Evolutionary conservation across 257 asterid genomes (phyloP), one percentile per base, ranked within the genome.

Genomic region (Plectranthus barbatus): DNA sequence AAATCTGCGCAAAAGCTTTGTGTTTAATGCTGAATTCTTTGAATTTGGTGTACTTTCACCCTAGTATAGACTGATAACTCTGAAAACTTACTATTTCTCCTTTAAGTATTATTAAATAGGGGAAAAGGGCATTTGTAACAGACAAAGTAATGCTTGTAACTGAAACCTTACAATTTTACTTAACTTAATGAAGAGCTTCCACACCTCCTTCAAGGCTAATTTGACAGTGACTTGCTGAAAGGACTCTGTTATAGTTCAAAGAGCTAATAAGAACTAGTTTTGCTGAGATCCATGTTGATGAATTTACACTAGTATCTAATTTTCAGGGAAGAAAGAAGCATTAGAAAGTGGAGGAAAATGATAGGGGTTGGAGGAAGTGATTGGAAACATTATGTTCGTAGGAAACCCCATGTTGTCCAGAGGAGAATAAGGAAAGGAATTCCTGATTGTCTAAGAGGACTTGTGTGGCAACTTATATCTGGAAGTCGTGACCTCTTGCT

Each of bases 341-440:
- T 87, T 67, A 82, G 95, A 65, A 93, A 93, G 77, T 93, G 99
- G 99, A 90, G 99, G 67, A 93, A 84, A 77, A 93, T 90, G 99
- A 87, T 93, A 67, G 99, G 99, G 47, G 96, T 87, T 77, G 97
- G 99, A 19, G 97, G 99, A 60, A 90, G 94, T 74, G 99, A 93
- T 69, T 93, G 97, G 99, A 90, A 85, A 87, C 94, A 93, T 74
- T 93, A 90, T 74, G 81, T 87, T 67, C 72, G 97, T 74, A 87
- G 95, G 79, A 93, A 87, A 72, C 96, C 92, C 62, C 95, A 93
- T 66, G 95, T 87, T 68, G 97, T 93, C 56, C 90, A 82, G 81
- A 81, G 99, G 77, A 79, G 99, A 80, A 87, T 93, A 72, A 83
- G 99, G 67, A 93, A 90, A 82, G 99, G 97, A 74, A 87, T 93